Base-by-base conservation (phyloP, 192 early-diverging fungal species). In the Martensiomyces pterosporus region DNA sequence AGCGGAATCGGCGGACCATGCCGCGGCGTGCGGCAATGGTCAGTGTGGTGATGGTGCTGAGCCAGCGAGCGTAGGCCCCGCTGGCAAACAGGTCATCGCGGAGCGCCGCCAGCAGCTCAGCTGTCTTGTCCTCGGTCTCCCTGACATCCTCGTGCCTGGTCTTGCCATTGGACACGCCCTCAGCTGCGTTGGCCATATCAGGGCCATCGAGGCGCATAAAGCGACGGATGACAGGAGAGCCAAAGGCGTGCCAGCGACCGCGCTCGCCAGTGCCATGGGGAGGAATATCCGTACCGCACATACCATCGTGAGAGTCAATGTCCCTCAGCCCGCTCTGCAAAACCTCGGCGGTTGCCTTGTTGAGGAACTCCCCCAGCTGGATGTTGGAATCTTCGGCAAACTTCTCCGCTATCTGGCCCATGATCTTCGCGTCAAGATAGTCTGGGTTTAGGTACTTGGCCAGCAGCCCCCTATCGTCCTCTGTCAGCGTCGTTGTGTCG, bases 331-430 rank as follows among this genome's bases (percentile, higher is more conserved):
- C 56, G 4, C 24, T 33, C 18, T 52, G 29, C 13, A 90, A 55
- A 21, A 55, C 47, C 8, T 26, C 54, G 14, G 70, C 67, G 0
- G 68, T 39, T 10, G 68, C 61, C 0, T 39, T 25, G 37, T 83
- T 79, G 24, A 90, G 62, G 42, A 90, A 85, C 16, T 75, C 58
- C 12, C 58, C 72, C 22, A 85, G 76, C 52, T 85, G 80, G 42
- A 90, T 78, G 19, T 76, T 77, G 15, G 82, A 83, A 36, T 89
- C 79, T 0, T 89, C 82, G 10, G 79, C 45, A 44, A 91, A 88
- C 24, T 63, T 57, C 12, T 80, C 82, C 15, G 80, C 68, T 4
- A 87, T 76, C 56, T 82, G 71, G 15, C 35, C 25, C 24, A 87
- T 49, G 39, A 72, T 58, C 13, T 43, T 42, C 2, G 55, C 43